These are phyloP conservation scores for Capronia americana DNA, from an alignment of 2,329 filamentous ascomycete species.

Conservation along the genomic window DNA sequence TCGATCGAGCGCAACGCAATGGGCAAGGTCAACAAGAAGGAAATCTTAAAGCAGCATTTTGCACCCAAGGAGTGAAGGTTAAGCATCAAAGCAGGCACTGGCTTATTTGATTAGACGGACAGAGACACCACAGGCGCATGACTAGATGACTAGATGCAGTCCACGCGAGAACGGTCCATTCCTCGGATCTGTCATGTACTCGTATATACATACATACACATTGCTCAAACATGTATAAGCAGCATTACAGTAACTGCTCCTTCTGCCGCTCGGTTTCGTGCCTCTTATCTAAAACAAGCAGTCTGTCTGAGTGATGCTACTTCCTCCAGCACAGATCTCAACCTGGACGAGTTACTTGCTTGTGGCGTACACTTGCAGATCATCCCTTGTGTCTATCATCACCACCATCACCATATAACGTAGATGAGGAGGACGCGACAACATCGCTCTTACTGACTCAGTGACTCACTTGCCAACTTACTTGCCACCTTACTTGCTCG, in stretches of 20 bases:
- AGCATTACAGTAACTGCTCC: background rate
- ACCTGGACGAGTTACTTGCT: no score
- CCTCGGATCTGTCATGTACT: background rate
- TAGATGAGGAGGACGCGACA: no score
- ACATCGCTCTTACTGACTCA: no score
- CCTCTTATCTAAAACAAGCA: background rate
- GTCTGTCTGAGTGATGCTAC: no score
- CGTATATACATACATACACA: background rate
- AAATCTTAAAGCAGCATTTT: constrained; percentile 57
- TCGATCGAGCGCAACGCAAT: constrained; percentile 90
- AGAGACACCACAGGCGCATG: constrained; percentile 13
- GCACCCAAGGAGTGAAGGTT: constrained; percentile 17
- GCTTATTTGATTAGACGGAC: constrained; percentile 30
- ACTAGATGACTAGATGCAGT: background rate
- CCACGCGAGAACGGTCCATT: background rate
- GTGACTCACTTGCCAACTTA: no score
- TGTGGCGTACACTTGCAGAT: no score
- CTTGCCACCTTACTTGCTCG: no score
- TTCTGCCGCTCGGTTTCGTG: background rate
- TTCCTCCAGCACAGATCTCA: no score
- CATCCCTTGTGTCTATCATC: no score
- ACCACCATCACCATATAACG: no score
- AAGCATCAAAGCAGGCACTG: constrained; percentile 10
- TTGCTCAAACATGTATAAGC: background rate
- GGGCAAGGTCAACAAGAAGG: constrained; percentile 76